These are phyloP conservation scores for Fusarium sp. DNA, from an alignment of 2,329 filamentous ascomycete species.

Conservation along the genomic window DNA sequence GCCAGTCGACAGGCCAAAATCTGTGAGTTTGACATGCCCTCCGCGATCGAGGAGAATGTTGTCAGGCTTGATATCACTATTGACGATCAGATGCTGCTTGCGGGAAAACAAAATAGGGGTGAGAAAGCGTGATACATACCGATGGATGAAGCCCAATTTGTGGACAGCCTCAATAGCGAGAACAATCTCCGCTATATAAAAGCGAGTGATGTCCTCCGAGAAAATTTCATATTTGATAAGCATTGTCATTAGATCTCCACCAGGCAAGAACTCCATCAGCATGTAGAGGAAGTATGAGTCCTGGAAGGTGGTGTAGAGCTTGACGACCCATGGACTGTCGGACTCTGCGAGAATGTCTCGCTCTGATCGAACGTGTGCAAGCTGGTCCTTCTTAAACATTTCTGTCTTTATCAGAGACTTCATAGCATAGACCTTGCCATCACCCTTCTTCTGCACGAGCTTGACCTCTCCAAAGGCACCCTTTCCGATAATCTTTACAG, in stretches of 20 bases:
- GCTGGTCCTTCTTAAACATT: slow-evolving; percentile 99
- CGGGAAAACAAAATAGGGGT: neutral
- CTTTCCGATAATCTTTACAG: slow-evolving; percentile 98
- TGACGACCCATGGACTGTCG: slow-evolving; percentile 99
- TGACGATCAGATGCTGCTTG: slow-evolving; percentile 19
- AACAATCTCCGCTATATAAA: slow-evolving; percentile 98
- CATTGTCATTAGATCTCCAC: slow-evolving; percentile 99
- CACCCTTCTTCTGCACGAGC: slow-evolving; percentile 93
- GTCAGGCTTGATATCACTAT: slow-evolving; percentile 97
- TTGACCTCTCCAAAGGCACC: slow-evolving; percentile 99
- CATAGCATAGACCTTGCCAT: slow-evolving; percentile 97
- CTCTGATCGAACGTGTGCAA: slow-evolving; percentile 96
- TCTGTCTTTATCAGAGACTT: slow-evolving; percentile 99
- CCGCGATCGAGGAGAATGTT: slow-evolving; percentile 96
- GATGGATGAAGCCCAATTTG: slow-evolving; percentile 97
- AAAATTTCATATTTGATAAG: slow-evolving; percentile 99
- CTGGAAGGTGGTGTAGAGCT: slow-evolving; percentile 98
- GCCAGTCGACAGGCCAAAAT: slow-evolving; percentile 96
- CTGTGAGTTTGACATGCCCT: slow-evolving; percentile 97
- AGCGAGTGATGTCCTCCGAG: slow-evolving; percentile 96
- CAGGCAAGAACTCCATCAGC: slow-evolving; percentile 98
- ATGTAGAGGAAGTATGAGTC: slow-evolving; percentile 97
- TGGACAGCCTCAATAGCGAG: slow-evolving; percentile 99
- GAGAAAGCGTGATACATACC: slow-evolving; percentile 65
- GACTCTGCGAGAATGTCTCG: slow-evolving; percentile 97